Conservation (phyloP, 331 rosid genomes). For the Malus hybrid region DNA sequence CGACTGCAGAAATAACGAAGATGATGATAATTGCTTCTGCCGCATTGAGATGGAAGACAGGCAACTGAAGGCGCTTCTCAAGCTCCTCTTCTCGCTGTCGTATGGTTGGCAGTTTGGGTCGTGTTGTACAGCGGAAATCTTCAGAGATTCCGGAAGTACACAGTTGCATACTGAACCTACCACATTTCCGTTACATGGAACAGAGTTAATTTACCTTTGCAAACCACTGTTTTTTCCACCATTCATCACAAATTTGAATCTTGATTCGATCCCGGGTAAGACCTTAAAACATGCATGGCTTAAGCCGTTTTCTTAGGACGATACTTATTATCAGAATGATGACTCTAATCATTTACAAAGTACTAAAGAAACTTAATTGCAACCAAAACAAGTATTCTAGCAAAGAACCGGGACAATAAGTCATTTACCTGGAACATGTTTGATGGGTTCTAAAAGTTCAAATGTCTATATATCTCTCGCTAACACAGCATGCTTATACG, state of each 20-base stretch:
- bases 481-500: not conserved
- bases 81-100: slow-evolving; percentile 71
- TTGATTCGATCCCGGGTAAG: not conserved
- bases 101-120: slow-evolving; percentile 49
- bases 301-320: not conserved
- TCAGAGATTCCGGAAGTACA: slow-evolving; percentile 78
- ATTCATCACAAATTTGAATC: not conserved
- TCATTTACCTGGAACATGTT: not conserved
- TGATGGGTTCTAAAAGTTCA: not conserved
- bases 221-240: not conserved
- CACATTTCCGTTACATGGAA: slow-evolving; percentile 8
- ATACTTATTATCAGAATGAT: not conserved
- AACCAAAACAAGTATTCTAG: not conserved
- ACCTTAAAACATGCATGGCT: not conserved
- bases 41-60: slow-evolving; percentile 85
- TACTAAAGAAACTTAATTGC: not conserved
- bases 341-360: not conserved
- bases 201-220: not conserved
- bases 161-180: slow-evolving; percentile 88
- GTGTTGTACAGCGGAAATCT: slow-evolving; percentile 63
- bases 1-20: slow-evolving; percentile 86
- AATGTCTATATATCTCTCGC: not conserved
- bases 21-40: slow-evolving; percentile 81
- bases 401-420: not conserved
- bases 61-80: slow-evolving; percentile 56